Evolutionary conservation across 805 yeast species (phyloP).

Genomic region (Ogataea saltuana): DNA sequence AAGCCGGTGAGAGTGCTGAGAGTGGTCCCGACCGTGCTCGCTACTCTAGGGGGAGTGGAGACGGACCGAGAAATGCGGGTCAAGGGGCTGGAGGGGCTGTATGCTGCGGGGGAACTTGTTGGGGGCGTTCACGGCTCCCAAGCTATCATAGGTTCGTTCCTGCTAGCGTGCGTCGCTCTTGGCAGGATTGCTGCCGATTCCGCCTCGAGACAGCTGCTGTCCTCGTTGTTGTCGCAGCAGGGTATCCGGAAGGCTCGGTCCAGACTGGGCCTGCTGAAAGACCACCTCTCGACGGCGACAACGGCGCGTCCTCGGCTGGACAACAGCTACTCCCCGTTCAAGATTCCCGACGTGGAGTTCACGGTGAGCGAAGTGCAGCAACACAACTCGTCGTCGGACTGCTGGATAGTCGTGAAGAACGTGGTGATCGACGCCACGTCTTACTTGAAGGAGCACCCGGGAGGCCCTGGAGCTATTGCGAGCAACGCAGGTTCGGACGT

Average conservation of each 20-base stretch:
- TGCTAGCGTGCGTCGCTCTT: slow-evolving; percentile 61
- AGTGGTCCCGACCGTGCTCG: slow-evolving; percentile 20
- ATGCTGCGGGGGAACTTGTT: slow-evolving; percentile 66
- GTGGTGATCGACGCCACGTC: slow-evolving; percentile 50
- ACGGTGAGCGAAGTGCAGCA: slow-evolving; percentile 47
- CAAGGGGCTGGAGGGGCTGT: slow-evolving; percentile 41
- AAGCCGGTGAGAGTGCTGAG: slow-evolving; percentile 7
- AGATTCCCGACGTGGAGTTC: slow-evolving; percentile 50
- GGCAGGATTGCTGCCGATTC: slow-evolving; percentile 52
- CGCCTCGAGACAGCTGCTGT: slow-evolving; percentile 27
- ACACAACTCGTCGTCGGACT: slow-evolving; percentile 47
- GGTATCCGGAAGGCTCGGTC: not conserved
- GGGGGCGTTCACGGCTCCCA: slow-evolving; percentile 71
- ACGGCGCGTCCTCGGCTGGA: no score
- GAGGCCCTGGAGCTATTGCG: slow-evolving; percentile 72
- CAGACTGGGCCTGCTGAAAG: slow-evolving; percentile 12
- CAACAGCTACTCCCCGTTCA: slow-evolving; percentile 24
- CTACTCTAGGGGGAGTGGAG: slow-evolving; percentile 59
- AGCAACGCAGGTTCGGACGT: slow-evolving; percentile 77
- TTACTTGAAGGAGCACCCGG: slow-evolving; percentile 56
- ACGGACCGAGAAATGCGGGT: slow-evolving; percentile 41
- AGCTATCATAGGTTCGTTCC: slow-evolving; percentile 59
- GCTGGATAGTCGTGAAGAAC: slow-evolving; percentile 57
- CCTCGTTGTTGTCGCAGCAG: not conserved
- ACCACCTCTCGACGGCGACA: slow-evolving; percentile 11